Evolutionary conservation across 2,329 filamentous ascomycete genomes (phyloP).

Genomic region (Podosphaera xanthii): DNA sequence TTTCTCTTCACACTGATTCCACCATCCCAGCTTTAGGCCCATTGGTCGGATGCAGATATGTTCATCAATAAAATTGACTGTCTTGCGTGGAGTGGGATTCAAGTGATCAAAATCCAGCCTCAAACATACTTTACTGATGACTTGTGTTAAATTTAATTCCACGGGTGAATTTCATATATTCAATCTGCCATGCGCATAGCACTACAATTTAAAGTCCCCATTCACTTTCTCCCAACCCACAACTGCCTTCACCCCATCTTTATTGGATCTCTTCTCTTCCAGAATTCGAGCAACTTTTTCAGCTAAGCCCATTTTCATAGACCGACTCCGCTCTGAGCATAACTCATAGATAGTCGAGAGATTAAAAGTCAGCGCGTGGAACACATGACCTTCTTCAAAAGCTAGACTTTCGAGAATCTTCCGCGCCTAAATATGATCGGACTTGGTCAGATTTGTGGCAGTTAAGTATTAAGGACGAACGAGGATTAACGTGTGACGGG

Average conservation of each 20-base stretch:
- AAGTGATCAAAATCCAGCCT: too few species aligned
- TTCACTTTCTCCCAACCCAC: slow-evolving; percentile 15
- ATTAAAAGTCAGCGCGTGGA: slow-evolving; percentile 71
- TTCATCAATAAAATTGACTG: too few species aligned
- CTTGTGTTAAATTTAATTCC: too few species aligned
- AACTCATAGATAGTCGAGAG: slow-evolving; percentile 79
- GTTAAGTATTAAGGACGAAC: background rate
- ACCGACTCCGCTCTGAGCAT: slow-evolving; percentile 53
- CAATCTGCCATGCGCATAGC: too few species aligned
- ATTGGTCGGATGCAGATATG: too few species aligned
- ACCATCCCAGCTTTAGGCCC: too few species aligned
- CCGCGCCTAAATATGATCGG: slow-evolving; percentile 27
- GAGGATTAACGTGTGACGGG: background rate
- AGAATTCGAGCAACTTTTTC: slow-evolving; percentile 35
- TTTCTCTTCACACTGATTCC: too few species aligned
- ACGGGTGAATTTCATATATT: too few species aligned
- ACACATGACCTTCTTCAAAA: slow-evolving; percentile 25
- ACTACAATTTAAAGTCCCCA: slow-evolving; percentile 16
- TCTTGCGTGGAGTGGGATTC: too few species aligned
- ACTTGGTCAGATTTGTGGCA: background rate
- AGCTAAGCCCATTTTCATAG: slow-evolving; percentile 47
- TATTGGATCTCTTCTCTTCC: slow-evolving; percentile 1
- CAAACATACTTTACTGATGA: too few species aligned
- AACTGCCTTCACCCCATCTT: background rate
- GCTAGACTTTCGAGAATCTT: slow-evolving; percentile 43